A percentile compares a stretch with the other conserved stretches of the same genome.
phyloP scores from a whole-genome alignment of 805 yeast genomes.

The Clavispora fructus region DNA sequence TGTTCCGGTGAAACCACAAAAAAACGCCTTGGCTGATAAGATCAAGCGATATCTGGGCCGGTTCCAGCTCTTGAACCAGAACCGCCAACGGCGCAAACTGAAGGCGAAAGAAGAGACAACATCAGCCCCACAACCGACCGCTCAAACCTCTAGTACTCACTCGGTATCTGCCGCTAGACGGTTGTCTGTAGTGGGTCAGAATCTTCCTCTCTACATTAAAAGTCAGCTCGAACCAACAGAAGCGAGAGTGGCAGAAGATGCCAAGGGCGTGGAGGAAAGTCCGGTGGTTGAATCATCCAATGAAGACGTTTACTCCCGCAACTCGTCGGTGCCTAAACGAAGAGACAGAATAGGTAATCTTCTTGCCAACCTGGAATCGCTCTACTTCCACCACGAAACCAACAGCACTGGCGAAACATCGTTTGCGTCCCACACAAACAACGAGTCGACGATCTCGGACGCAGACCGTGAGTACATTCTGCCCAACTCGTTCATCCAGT shows the following conservation, averaged over 20 bases:
- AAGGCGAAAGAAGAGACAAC: neutral
- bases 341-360: slow-evolving; percentile 25
- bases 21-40: slow-evolving; percentile 3
- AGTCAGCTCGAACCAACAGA: slow-evolving; percentile 14
- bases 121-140: too few relatives aligned
- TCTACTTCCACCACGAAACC: slow-evolving; percentile 19
- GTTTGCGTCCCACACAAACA: slow-evolving; percentile 8
- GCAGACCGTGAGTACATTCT: slow-evolving; percentile 35
- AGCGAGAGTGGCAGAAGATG: neutral
- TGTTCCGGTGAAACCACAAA: slow-evolving; percentile 3
- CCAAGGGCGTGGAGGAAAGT: neutral
- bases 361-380: slow-evolving; percentile 31
- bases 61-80: slow-evolving; percentile 10
- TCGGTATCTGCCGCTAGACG: slow-evolving; percentile 10
- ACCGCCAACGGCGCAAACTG: neutral
- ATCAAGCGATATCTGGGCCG: slow-evolving; percentile 12
- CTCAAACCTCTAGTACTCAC: neutral
- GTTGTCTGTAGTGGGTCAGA: slow-evolving; percentile 31
- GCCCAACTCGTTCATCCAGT: slow-evolving; percentile 34
- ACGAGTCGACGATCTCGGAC: slow-evolving; percentile 13
- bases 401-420: slow-evolving; percentile 5
- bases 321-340: neutral
- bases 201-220: slow-evolving; percentile 31
- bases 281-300: neutral
- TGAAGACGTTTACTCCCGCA: neutral